Evolutionary conservation across 768 basidiomycete genomes (phyloP).

Genomic region (Udeniomyces megalosporus): DNA sequence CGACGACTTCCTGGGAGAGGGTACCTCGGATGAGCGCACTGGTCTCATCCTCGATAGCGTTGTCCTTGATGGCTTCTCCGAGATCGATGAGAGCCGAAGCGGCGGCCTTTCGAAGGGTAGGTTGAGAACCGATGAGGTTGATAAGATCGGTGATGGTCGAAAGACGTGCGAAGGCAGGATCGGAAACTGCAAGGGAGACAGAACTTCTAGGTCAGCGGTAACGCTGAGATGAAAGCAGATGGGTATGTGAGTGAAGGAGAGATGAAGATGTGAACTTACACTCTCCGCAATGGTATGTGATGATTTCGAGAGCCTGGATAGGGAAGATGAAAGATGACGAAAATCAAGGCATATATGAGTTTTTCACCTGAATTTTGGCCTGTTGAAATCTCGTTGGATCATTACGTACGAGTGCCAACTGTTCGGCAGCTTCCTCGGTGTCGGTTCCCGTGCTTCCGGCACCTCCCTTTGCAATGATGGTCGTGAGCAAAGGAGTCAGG

Average conservation of each 20-base stretch:
- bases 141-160: conserved; percentile 53
- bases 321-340: conserved; percentile 32
- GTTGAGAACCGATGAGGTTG: conserved; percentile 56
- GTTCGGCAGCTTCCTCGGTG: conserved; percentile 56
- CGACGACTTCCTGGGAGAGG: conserved; percentile 70
- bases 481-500: conserved; percentile 53
- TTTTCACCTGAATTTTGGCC: too few species aligned
- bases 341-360: too few species aligned
- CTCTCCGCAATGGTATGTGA: conserved; percentile 39
- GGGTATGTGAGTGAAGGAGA: too few species aligned
- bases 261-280: conserved; percentile 36
- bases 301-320: conserved; percentile 29
- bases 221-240: neutral
- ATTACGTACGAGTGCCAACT: conserved; percentile 45
- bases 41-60: conserved; percentile 48
- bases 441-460: conserved; percentile 39
- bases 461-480: conserved; percentile 54
- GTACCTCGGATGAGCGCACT: conserved; percentile 53
- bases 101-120: conserved; percentile 66
- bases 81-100: conserved; percentile 64
- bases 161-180: conserved; percentile 55
- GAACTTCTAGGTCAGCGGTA: neutral
- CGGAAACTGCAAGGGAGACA: conserved; percentile 39
- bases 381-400: neutral
- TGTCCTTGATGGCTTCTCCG: conserved; percentile 57